These are phyloP conservation scores for Ogataea naganishii DNA, from an alignment of 805 yeast species.

Conservation along the genomic window DNA sequence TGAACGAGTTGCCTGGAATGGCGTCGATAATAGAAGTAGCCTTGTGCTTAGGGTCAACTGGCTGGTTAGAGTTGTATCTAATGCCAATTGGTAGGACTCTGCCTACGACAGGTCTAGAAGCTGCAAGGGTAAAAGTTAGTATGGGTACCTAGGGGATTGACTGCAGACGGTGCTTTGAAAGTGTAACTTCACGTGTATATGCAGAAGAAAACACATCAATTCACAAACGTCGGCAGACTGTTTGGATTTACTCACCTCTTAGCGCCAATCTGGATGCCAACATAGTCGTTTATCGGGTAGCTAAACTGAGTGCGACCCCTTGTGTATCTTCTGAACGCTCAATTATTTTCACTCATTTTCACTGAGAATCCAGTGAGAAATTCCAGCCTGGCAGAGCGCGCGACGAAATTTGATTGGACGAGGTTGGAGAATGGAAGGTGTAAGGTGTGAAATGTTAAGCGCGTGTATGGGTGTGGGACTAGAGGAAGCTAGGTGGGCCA, in stretches of 20 bases:
- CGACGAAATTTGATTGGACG: too few species aligned
- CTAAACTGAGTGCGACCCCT: too few species aligned
- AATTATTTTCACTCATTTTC: too few species aligned
- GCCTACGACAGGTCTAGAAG: constrained; percentile 25
- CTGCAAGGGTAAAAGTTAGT: constrained; percentile 6
- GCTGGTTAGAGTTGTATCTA: constrained; percentile 55
- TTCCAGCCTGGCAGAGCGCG: too few species aligned
- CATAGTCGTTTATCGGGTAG: constrained; percentile 13
- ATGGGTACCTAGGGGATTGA: background rate
- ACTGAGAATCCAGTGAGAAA: too few species aligned
- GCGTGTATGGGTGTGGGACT: too few species aligned
- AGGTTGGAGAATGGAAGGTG: too few species aligned
- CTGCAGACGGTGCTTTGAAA: constrained; percentile 1
- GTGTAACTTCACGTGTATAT: background rate
- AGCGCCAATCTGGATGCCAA: constrained; percentile 21
- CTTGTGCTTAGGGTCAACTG: constrained; percentile 81
- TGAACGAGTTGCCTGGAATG: constrained; percentile 80
- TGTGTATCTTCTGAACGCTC: too few species aligned
- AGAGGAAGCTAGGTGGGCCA: too few species aligned
- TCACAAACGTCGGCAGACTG: background rate
- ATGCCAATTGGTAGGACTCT: constrained; percentile 47
- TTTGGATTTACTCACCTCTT: constrained; percentile 16
- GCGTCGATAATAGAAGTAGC: constrained; percentile 87
- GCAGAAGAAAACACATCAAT: background rate
- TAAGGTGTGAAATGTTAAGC: too few species aligned